Evolutionary conservation across 495 filamentous ascomycete genomes (phyloP), one percentile per base, ranked within the genome.

Genomic region (Penicillium canescens): DNA sequence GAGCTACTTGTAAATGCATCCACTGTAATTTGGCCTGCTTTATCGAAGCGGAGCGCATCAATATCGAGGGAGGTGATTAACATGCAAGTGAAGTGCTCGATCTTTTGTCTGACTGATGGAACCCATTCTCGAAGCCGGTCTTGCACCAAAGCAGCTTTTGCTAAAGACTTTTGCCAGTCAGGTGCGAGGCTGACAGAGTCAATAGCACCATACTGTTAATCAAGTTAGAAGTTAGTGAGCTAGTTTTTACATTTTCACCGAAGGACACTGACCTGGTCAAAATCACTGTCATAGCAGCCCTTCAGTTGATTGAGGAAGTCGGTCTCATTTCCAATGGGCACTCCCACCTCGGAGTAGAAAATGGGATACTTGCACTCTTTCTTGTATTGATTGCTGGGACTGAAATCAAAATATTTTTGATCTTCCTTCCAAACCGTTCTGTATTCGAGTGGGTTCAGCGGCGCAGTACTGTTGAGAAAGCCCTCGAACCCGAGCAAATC

Each of bases 131-230:
- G 82, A 5, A 90, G 77, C 56, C 87, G 85, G 66, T 90, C 86
- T 63, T 90, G 87, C n/a, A 89, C 87, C 40, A 79, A 87, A 28
- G 85, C 84, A 63, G 89, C 89, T 60, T 89, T 90, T 37, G 86
- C 79, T 41, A 90, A 69, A 65, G 89, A 77, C 57, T 78, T 78
- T 62, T 86, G 67, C 80, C 82, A 89, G 58, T 88, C 84, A 0
- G 84, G 84, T 55, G 74, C 86, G 26, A 84, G 81, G 52, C 85
- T 86, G 56, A 88, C 87, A 35, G 85, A 82, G 57, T 85, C 84
- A 21, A 80, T 80, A 55, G 87, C 84, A 53, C 86, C 86, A 48
- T 85, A 88, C 62, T 87, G 28, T 8, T 31, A 8, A 31, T 31
- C 6, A 8, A 8, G 28, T 31, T 31, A 31, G 7, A 10, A 31